Evolutionary conservation across 2,329 filamentous ascomycete genomes (phyloP), one percentile per base, ranked within the genome.

Genomic region (Magnaporthiopsis incrustans): DNA sequence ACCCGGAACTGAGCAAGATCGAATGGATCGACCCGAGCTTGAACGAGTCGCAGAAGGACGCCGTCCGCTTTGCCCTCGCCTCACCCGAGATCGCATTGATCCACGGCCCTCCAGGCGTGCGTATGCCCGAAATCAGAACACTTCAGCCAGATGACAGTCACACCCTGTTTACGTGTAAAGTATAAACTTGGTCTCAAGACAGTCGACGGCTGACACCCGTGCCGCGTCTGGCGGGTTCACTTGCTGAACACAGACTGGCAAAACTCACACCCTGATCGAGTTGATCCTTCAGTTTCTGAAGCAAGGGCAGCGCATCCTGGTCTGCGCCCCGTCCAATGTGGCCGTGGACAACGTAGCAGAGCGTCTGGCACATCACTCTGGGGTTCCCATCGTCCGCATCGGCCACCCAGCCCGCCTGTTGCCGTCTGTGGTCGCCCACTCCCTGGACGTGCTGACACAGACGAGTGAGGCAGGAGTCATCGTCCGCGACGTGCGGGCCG

Each of bases 341-440:
- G 95, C 92, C 0, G 95, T 99, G 1, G 95, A 99, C 82, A 99
- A 99, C 72, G 96, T 99, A 65, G 93, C 97, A 11, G 95, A 99
- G 76, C 87, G 95, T 10, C 83, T 98, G 1, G 86, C 92, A 2
- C 87, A 90, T 0, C 90, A 93, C 74, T 53, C 44, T 10, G 92
- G 92, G 71, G 82, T 97, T 1, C 89, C 92, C 0, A 92, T 98
- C 70, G 84, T 98, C 50, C 89, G 95, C 1, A 85, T 99, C 0
- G 95, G 95, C 1, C 95, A 99, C 75, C 95, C 95, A 0, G 95
- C 95, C 1, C 88, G 95, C 26, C 82, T 99, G 32, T 81, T 99
- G 0, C 93, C 93, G 0, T 92, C 91, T 0, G 92, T 99, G 0
- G 76, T 98, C 44, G 89, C 88, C 67, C 93, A 97, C 76, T 97